phyloP scores from a whole-genome alignment of 805 yeast genomes.

The Wickerhamomyces alni region DNA sequence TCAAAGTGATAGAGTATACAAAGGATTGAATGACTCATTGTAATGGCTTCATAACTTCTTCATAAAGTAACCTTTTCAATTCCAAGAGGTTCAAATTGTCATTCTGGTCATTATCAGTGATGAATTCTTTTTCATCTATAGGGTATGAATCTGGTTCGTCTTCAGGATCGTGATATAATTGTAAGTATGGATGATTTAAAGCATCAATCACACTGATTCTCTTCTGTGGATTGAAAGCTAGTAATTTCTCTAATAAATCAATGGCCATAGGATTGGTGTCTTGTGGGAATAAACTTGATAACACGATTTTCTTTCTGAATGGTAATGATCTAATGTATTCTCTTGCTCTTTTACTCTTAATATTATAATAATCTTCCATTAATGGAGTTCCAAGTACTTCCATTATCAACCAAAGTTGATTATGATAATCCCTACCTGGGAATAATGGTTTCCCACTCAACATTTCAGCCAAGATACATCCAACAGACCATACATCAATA shows the following conservation, averaged over 20 bases:
- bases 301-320: conserved; percentile 50
- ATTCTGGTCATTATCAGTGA: conserved; percentile 28
- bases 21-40: conserved; percentile 7
- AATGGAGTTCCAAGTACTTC: conserved; percentile 70
- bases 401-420: conserved; percentile 60
- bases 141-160: conserved; percentile 55
- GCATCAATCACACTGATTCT: conserved; percentile 74
- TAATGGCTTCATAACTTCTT: conserved; percentile 63
- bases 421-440: conserved; percentile 71
- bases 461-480: conserved; percentile 73
- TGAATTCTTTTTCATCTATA: conserved; percentile 30
- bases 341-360: conserved; percentile 68
- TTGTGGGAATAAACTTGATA: conserved; percentile 42
- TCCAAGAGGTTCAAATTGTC: conserved; percentile 71
- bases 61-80: conserved; percentile 68
- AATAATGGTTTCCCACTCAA: conserved; percentile 52
- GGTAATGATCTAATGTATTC: conserved; percentile 70
- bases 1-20: not conserved
- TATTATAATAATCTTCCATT: conserved; percentile 66
- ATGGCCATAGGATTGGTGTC: conserved; percentile 41
- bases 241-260: conserved; percentile 61
- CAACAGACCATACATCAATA: conserved; percentile 77
- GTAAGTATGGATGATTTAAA: conserved; percentile 64
- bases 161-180: conserved; percentile 60
- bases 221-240: conserved; percentile 69